These are phyloP conservation scores for Biscogniauxia marginata DNA, from an alignment of 2,329 filamentous ascomycete species.

Conservation along the genomic window DNA sequence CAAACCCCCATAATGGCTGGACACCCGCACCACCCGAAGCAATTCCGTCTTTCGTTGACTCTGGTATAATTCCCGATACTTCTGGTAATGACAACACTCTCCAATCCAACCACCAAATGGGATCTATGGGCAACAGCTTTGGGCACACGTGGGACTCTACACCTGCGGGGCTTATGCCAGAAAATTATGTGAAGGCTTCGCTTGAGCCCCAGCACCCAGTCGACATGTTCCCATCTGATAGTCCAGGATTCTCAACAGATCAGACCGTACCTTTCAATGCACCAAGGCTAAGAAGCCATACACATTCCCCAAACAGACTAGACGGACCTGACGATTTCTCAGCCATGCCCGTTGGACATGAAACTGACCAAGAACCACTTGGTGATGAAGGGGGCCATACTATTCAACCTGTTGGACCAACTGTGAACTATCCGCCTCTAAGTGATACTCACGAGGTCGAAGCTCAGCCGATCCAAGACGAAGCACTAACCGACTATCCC, in stretches of 20 bases:
- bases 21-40: neutral
- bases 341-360: constrained; percentile 8
- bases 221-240: neutral
- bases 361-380: neutral
- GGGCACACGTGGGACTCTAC: constrained; percentile 10
- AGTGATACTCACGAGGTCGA: constrained; percentile 15
- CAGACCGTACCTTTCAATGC: neutral
- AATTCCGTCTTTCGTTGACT: neutral
- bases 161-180: constrained; percentile 3
- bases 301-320: constrained; percentile 7
- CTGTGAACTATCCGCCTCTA: constrained; percentile 21
- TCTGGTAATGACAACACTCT: constrained; percentile 7
- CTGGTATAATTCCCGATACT: neutral
- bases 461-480: constrained; percentile 1
- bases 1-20: constrained; percentile 10
- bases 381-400: constrained; percentile 8
- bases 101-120: constrained; percentile 3
- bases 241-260: neutral
- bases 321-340: constrained; percentile 5
- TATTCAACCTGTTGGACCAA: neutral
- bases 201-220: neutral
- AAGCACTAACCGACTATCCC: constrained; percentile 23
- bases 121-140: constrained; percentile 1
- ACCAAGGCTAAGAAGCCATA: constrained; percentile 4
- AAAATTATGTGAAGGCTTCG: constrained; percentile 5